Conservation (phyloP, 768 basidiomycete genomes). For the Austroboletus festivus region DNA sequence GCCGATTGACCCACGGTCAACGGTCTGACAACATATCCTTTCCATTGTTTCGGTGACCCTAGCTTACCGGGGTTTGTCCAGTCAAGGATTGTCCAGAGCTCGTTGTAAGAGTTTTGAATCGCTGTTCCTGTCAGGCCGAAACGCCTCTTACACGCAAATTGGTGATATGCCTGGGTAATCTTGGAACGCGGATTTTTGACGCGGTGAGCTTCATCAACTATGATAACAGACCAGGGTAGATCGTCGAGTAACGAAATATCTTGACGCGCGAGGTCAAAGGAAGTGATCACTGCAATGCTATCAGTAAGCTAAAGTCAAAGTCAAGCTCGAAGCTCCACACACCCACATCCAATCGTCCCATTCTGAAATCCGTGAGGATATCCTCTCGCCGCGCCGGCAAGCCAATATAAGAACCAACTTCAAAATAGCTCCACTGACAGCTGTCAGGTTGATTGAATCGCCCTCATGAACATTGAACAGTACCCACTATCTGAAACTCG, state of each 20-base stretch:
- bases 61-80: conserved; percentile 85
- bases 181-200: conserved; percentile 77
- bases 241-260: conserved; percentile 69
- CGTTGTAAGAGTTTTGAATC: conserved; percentile 85
- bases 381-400: conserved; percentile 47
- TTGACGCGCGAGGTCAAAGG: conserved; percentile 69
- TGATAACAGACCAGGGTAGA: conserved; percentile 67
- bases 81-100: conserved; percentile 89
- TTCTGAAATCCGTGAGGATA: conserved; percentile 67
- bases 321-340: conserved; percentile 26
- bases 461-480: not conserved
- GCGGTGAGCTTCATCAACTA: conserved; percentile 88
- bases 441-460: not conserved
- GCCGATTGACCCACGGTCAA: conserved; percentile 66
- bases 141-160: conserved; percentile 61
- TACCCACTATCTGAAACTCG: conserved; percentile 74
- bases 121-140: conserved; percentile 88
- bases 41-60: conserved; percentile 77
- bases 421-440: conserved; percentile 89
- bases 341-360: conserved; percentile 86
- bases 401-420: conserved; percentile 71
- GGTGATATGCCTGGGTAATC: conserved; percentile 66
- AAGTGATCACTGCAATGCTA: conserved; percentile 64
- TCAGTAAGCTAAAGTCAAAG: not conserved
- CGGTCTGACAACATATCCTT: conserved; percentile 64